phyloP scores from a whole-genome alignment of 768 basidiomycete species.

The Suillus subaureus region DNA sequence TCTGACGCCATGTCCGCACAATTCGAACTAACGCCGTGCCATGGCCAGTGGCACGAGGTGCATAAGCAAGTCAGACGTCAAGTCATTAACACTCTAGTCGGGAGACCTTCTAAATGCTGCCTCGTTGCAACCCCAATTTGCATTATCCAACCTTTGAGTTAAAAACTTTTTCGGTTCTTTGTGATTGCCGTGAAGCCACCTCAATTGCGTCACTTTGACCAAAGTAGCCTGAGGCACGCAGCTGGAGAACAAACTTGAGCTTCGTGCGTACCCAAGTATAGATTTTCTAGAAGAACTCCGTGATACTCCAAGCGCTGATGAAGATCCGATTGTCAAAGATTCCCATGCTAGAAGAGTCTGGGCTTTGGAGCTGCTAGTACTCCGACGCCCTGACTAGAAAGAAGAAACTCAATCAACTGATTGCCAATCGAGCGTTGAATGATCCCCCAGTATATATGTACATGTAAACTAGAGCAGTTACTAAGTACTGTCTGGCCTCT shows the following conservation, averaged over 20 bases:
- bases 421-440: neutral
- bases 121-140: neutral
- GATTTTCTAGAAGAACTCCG: neutral
- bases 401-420: neutral
- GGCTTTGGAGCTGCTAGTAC: neutral
- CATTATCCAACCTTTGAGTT: neutral
- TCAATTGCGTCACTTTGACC: too few relatives aligned
- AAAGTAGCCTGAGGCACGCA: neutral
- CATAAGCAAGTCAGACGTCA: neutral
- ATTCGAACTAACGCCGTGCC: neutral
- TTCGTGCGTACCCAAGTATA: neutral
- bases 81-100: neutral
- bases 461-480: neutral
- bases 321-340: neutral
- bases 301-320: neutral
- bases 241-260: neutral
- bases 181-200: neutral
- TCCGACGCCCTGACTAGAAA: too few relatives aligned
- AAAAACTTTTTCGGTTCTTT: neutral
- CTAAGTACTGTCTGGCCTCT: neutral
- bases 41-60: neutral
- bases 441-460: neutral
- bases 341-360: neutral
- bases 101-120: neutral
- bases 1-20: neutral